phyloP scores from a whole-genome alignment of 768 basidiomycete species.

The Lyophyllum atratum region DNA sequence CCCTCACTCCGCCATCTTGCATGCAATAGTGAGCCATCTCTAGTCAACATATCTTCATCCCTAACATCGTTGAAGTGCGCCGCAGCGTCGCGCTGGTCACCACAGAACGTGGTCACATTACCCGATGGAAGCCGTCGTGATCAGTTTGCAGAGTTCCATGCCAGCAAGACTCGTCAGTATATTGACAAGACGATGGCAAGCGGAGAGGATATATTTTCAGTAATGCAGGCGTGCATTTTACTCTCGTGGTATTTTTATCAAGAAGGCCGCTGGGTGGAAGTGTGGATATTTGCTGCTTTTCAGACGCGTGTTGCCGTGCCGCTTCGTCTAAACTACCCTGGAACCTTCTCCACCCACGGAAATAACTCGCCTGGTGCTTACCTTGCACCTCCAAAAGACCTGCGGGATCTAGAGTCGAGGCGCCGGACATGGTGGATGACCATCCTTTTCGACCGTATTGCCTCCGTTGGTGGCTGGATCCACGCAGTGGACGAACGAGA shows the following conservation, averaged over 20 bases:
- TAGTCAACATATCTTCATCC: neutral
- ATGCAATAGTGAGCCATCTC: slow-evolving; percentile 68
- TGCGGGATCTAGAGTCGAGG: slow-evolving; percentile 74
- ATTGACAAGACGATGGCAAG: slow-evolving; percentile 91
- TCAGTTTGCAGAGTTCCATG: slow-evolving; percentile 85
- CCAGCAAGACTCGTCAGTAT: slow-evolving; percentile 82
- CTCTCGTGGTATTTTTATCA: slow-evolving; percentile 92
- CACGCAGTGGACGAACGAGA: slow-evolving; percentile 85
- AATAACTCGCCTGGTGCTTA: slow-evolving; percentile 76
- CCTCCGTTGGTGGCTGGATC: slow-evolving; percentile 82
- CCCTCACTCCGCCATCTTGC: slow-evolving; percentile 87
- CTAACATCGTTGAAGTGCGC: slow-evolving; percentile 57
- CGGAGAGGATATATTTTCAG: slow-evolving; percentile 83
- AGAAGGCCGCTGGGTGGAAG: slow-evolving; percentile 88
- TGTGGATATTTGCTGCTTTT: slow-evolving; percentile 89
- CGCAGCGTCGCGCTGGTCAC: slow-evolving; percentile 81
- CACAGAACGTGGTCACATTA: slow-evolving; percentile 63
- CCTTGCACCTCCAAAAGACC: slow-evolving; percentile 75
- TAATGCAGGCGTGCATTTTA: slow-evolving; percentile 84
- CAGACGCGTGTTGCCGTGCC: slow-evolving; percentile 83
- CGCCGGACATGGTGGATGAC: slow-evolving; percentile 93
- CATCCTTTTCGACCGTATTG: slow-evolving; percentile 82
- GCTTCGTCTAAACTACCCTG: slow-evolving; percentile 82
- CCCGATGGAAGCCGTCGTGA: slow-evolving; percentile 81
- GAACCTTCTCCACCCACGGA: slow-evolving; percentile 73